These are phyloP conservation scores for Tulasnella sp. DNA, from an alignment of 768 basidiomycete genomes.

Conservation along the genomic window DNA sequence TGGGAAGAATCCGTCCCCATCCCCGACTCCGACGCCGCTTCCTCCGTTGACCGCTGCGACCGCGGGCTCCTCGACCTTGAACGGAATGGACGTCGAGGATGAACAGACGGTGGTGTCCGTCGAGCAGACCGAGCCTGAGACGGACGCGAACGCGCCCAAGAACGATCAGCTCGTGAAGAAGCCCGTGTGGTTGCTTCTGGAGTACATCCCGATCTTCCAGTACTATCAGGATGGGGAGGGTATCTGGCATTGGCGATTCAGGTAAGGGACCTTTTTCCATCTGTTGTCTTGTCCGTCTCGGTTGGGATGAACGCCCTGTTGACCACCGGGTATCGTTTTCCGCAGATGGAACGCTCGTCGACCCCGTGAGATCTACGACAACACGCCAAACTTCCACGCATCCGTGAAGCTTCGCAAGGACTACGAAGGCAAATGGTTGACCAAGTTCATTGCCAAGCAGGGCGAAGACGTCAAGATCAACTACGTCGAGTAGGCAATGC, in stretches of 20 bases:
- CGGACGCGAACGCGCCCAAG: constrained; percentile 16
- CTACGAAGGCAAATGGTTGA: constrained; percentile 1
- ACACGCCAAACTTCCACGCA: not conserved
- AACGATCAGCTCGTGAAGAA: constrained; percentile 21
- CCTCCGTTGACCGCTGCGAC: not conserved
- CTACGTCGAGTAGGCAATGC: constrained; percentile 34
- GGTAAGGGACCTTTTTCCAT: not conserved
- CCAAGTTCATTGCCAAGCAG: not conserved
- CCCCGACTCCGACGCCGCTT: not conserved
- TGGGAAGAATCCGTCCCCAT: not conserved
- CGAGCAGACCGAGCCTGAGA: not conserved
- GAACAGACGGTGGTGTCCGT: not conserved
- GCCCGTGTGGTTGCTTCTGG: constrained; percentile 33
- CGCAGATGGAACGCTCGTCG: constrained; percentile 14
- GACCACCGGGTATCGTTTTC: too few relatives aligned
- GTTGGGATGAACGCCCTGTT: too few relatives aligned
- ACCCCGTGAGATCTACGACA: constrained; percentile 24
- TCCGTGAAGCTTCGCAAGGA: not conserved
- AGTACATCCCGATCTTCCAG: constrained; percentile 28
- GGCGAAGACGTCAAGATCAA: not conserved
- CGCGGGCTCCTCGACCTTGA: not conserved
- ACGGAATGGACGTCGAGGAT: not conserved
- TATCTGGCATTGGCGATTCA: constrained; percentile 22
- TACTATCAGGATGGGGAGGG: constrained; percentile 32
- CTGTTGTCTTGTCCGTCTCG: too few relatives aligned